Base-by-base conservation (phyloP, 768 basidiomycete species). In the Pisolithus orientalis region DNA sequence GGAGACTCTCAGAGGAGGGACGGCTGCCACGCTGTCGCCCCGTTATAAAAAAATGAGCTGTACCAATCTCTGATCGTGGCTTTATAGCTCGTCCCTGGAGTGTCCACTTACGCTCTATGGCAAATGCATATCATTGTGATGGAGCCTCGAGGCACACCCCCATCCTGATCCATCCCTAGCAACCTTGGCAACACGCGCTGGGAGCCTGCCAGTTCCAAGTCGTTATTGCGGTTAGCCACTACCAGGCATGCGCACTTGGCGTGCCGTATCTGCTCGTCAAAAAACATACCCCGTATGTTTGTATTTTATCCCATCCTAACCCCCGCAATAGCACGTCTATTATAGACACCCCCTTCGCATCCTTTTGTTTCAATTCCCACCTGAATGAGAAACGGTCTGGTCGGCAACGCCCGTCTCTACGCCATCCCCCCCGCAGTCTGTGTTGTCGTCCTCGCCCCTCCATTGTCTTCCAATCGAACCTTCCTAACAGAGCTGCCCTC, bases 11-110 rank as follows among this genome's bases (percentile, higher is more conserved):
- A 21, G 21, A 13, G 34, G 13, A 34, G 13, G 13, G 13, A 11
- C 11, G 9, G 60, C 64, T 66, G 63, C 65, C 64, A 65, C 65
- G 65, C 65, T 61, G 65, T 65, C 63, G 34, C 49, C 52, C 42
- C 50, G 53, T 47, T 44, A 60, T 52, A 44, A 24, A 44, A 7
- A 44, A 27, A 27, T 13, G 25, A 27, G 13, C 21, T 21, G 21
- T 21, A 21, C 21, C 17, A 21, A 27, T 21, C 43, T 44, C 13
- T 44, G 21, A 44, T 42, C 16, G 44, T 25, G 44, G 14, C 8
- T 44, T 17, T 44, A 16, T 25, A 5, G 11, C 44, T 44, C 24
- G 44, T 44, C 44, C 44, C 28, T 34, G 34, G 32, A 32, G 3
- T 11, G 31, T 32, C 31, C 2, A 32, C 34, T 44, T 44, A 44